Conservation (phyloP, 768 basidiomycete genomes). For the Mycena chlorophos region DNA sequence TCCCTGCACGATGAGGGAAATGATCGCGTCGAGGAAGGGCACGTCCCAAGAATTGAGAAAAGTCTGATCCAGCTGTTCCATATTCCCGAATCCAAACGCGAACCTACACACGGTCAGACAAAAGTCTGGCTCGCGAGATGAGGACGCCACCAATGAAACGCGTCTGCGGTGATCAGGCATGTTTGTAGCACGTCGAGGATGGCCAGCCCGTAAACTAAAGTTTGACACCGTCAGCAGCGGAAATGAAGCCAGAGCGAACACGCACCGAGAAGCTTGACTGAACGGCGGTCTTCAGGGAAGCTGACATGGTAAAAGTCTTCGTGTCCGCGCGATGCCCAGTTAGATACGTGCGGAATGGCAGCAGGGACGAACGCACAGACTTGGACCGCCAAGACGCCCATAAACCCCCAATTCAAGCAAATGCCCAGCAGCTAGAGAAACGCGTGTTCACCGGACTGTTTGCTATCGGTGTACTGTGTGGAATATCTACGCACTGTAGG, state of each 20-base stretch:
- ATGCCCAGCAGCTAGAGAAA: constrained; percentile 5
- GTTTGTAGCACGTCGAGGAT: constrained; percentile 25
- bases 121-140: neutral
- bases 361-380: constrained; percentile 13
- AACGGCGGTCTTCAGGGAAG: constrained; percentile 8
- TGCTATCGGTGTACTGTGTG: neutral
- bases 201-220: constrained; percentile 23
- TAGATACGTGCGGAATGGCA: neutral
- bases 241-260: neutral
- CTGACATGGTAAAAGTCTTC: constrained; percentile 11
- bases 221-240: neutral
- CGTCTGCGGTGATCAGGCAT: constrained; percentile 23
- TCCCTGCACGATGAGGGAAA: constrained; percentile 23
- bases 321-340: neutral
- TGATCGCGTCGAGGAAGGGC: constrained; percentile 22
- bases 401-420: constrained; percentile 14
- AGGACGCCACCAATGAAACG: constrained; percentile 26
- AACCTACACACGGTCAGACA: neutral
- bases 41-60: constrained; percentile 24
- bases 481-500: constrained; percentile 7
- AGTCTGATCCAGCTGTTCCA: constrained; percentile 11
- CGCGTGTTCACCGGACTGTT: constrained; percentile 15
- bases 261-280: constrained; percentile 13
- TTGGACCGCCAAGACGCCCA: constrained; percentile 13
- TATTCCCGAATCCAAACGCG: constrained; percentile 23